These are phyloP conservation scores for Canariomyces notabilis DNA, from an alignment of 2,329 filamentous ascomycete species.

Conservation along the genomic window DNA sequence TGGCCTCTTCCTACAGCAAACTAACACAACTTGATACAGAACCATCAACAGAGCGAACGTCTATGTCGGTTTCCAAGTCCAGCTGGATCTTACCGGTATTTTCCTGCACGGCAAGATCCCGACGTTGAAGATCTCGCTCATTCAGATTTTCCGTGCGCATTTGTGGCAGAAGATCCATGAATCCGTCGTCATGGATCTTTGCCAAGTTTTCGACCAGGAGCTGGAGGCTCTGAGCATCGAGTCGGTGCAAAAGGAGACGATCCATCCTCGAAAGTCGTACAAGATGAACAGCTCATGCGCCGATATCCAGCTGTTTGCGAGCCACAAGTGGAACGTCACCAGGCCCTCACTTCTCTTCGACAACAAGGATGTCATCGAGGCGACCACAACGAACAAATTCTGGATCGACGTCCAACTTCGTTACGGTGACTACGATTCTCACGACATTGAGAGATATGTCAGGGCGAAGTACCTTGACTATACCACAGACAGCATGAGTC, in stretches of 20 bases:
- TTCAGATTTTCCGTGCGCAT: constrained; percentile 98
- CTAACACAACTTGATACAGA: not conserved
- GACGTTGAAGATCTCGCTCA: constrained; percentile 93
- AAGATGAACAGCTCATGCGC: constrained; percentile 99
- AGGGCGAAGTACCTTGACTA: constrained; percentile 98
- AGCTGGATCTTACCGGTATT: constrained; percentile 94
- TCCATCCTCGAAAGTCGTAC: constrained; percentile 98
- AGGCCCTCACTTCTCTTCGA: constrained; percentile 89
- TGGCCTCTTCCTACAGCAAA: not conserved
- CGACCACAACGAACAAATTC: constrained; percentile 97
- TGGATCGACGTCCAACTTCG: constrained; percentile 96
- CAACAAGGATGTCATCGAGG: constrained; percentile 90
- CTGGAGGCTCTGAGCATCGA: constrained; percentile 93
- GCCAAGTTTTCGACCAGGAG: constrained; percentile 97
- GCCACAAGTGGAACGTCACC: constrained; percentile 98
- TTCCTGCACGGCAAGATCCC: constrained; percentile 99
- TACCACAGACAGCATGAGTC: constrained; percentile 97
- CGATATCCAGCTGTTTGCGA: constrained; percentile 93
- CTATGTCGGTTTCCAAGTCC: constrained; percentile 98
- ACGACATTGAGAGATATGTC: constrained; percentile 97
- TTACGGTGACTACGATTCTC: constrained; percentile 97
- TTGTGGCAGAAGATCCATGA: constrained; percentile 99
- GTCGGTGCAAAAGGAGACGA: constrained; percentile 97
- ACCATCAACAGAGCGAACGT: constrained; percentile 95
- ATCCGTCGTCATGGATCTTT: constrained; percentile 97